These are phyloP conservation scores for Tetracladium maxilliforme DNA, from an alignment of 2,329 filamentous ascomycete genomes.

Conservation along the genomic window DNA sequence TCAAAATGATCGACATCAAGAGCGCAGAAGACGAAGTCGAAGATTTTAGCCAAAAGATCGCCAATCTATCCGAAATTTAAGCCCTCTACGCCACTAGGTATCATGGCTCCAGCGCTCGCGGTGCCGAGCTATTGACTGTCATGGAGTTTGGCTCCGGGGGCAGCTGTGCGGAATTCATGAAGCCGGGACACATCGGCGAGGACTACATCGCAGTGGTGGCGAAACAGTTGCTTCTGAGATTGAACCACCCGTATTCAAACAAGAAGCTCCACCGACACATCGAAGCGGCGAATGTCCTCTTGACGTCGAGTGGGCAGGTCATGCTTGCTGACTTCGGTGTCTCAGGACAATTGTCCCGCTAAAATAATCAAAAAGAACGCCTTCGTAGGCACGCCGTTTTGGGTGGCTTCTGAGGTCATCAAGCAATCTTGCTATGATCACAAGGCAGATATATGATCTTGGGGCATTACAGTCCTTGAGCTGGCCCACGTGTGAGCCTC, in stretches of 20 bases:
- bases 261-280: constrained; percentile 96
- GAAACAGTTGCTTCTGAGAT: constrained; percentile 73
- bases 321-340: constrained; percentile 97
- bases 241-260: constrained; percentile 86
- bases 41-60: constrained; percentile 96
- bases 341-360: constrained; percentile 85
- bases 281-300: constrained; percentile 89
- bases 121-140: constrained; percentile 96
- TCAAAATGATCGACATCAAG: constrained; percentile 99
- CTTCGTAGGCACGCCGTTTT: constrained; percentile 93
- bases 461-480: constrained; percentile 86
- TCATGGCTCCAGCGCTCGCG: constrained; percentile 88
- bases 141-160: constrained; percentile 97
- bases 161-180: constrained; percentile 87
- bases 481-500: constrained; percentile 81
- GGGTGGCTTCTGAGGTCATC: constrained; percentile 94
- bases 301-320: constrained; percentile 81
- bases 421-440: constrained; percentile 76
- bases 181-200: constrained; percentile 81
- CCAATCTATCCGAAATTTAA: constrained; percentile 81
- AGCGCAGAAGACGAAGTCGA: constrained; percentile 97
- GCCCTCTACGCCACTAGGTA: constrained; percentile 96
- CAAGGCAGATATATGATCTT: constrained; percentile 86
- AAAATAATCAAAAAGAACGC: constrained; percentile 97
- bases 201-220: constrained; percentile 87